These are phyloP conservation scores for Salix purpurea DNA, from an alignment of 345 rosid genomes.

Conservation along the genomic window DNA sequence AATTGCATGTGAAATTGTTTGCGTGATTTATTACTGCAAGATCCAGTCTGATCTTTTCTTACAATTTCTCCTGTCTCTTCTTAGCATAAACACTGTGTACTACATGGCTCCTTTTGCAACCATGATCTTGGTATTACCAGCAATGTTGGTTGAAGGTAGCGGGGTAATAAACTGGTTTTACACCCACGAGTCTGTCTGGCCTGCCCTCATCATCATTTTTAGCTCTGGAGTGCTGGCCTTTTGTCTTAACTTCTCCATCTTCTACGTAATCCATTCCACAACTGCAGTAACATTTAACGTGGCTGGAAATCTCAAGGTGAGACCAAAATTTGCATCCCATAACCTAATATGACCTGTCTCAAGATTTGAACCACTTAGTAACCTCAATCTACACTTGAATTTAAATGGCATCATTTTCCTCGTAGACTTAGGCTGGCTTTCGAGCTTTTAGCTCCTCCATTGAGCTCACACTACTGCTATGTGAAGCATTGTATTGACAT, in stretches of 20 bases:
- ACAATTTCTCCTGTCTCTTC: neutral
- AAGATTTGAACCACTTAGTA: neutral
- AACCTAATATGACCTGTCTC: neutral
- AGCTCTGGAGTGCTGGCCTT: conserved; percentile 91
- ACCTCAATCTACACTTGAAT: neutral
- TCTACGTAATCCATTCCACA: conserved; percentile 96
- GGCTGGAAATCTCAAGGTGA: conserved; percentile 99
- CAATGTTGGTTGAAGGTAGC: conserved; percentile 80
- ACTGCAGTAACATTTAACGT: conserved; percentile 98
- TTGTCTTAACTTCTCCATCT: conserved; percentile 96
- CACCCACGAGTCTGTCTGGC: conserved; percentile 44
- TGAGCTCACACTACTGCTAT: neutral
- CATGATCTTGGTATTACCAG: conserved; percentile 86
- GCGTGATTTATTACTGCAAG: neutral
- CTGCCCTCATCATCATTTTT: conserved; percentile 75
- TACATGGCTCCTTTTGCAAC: conserved; percentile 99
- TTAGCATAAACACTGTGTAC: conserved; percentile 94
- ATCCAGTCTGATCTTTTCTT: conserved; percentile 16
- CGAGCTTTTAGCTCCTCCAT: neutral
- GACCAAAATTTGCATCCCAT: conserved; percentile 9
- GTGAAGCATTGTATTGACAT: neutral
- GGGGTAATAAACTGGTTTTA: conserved; percentile 77
- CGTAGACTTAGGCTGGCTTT: neutral
- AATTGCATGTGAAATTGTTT: neutral
- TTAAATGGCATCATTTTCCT: neutral